These are phyloP conservation scores for Discostella pseudostelligera DNA, from an alignment of 108 stramenopile genomes.

Conservation along the genomic window DNA sequence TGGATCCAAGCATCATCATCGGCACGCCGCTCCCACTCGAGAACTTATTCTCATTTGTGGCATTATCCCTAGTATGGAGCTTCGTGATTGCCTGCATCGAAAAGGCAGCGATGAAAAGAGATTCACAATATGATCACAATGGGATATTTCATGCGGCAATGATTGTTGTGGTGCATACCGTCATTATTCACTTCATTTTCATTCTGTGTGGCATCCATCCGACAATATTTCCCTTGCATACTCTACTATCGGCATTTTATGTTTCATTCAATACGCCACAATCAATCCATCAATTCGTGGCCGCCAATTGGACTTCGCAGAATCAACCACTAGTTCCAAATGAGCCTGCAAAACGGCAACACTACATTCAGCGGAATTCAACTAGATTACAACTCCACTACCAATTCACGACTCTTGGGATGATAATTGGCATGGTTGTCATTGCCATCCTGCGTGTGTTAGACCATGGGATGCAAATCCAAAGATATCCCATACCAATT, in stretches of 20 bases:
- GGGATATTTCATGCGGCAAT: background rate
- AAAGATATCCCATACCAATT: conserved; percentile 71
- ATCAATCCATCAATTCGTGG: conserved; percentile 2
- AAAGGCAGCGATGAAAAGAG: background rate
- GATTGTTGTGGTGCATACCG: conserved; percentile 6
- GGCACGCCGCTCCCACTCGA: conserved; percentile 15
- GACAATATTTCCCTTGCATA: conserved; percentile 17
- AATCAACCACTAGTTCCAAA: background rate
- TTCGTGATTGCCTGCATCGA: background rate
- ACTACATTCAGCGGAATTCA: background rate
- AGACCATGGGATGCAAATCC: conserved; percentile 67
- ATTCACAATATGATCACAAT: background rate
- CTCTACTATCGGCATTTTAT: conserved; percentile 23
- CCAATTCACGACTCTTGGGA: conserved; percentile 14
- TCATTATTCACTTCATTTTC: conserved; percentile 15
- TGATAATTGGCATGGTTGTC: conserved; percentile 22
- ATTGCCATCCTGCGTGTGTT: conserved; percentile 47
- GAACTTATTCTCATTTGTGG: conserved; percentile 9
- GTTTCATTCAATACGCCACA: conserved; percentile 15
- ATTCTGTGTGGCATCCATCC: conserved; percentile 28
- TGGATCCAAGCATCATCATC: conserved; percentile 35
- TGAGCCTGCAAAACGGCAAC: too few species aligned
- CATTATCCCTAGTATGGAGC: conserved; percentile 18
- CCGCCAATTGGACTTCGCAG: too few species aligned
- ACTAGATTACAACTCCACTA: conserved; percentile 18